Percentiles rank a stretch among this genome's conserved stretches.
These are phyloP conservation scores for Pythium guiyangense DNA, from an alignment of 352 stramenopile genomes.

Conservation along the genomic window DNA sequence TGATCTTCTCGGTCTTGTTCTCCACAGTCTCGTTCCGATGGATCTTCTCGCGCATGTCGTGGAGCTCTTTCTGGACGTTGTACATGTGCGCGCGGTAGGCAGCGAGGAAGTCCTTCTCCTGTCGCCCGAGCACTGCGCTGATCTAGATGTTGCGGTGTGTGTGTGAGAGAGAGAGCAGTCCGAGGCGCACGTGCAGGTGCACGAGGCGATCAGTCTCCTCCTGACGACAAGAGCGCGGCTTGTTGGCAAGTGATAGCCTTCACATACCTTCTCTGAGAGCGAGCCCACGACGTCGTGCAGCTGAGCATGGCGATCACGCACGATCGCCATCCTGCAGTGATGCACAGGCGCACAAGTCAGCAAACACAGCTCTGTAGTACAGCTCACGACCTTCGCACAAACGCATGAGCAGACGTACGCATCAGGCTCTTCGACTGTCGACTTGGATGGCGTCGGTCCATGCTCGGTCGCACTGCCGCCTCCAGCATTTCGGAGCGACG, in stretches of 20 bases:
- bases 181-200: not conserved
- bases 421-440: constrained; percentile 33
- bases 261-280: constrained; percentile 70
- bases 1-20: constrained; percentile 89
- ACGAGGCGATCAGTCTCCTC: no score
- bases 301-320: constrained; percentile 76
- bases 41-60: constrained; percentile 88
- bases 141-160: constrained; percentile 49
- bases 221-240: not conserved
- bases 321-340: constrained; percentile 56
- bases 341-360: not conserved
- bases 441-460: constrained; percentile 7
- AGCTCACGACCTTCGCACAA: not conserved
- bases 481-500: constrained; percentile 50
- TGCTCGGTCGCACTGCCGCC: constrained; percentile 11
- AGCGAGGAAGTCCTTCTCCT: constrained; percentile 91
- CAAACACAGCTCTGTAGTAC: not conserved
- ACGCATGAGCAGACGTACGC: constrained; percentile 21
- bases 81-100: constrained; percentile 95
- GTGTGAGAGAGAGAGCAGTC: not conserved
- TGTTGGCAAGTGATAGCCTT: not conserved
- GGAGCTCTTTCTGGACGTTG: constrained; percentile 92
- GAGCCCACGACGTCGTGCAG: constrained; percentile 78
- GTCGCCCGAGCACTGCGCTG: constrained; percentile 82
- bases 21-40: constrained; percentile 85